These are phyloP conservation scores for Capsella bursapastoris DNA, from an alignment of 345 rosid genomes.

Conservation along the genomic window DNA sequence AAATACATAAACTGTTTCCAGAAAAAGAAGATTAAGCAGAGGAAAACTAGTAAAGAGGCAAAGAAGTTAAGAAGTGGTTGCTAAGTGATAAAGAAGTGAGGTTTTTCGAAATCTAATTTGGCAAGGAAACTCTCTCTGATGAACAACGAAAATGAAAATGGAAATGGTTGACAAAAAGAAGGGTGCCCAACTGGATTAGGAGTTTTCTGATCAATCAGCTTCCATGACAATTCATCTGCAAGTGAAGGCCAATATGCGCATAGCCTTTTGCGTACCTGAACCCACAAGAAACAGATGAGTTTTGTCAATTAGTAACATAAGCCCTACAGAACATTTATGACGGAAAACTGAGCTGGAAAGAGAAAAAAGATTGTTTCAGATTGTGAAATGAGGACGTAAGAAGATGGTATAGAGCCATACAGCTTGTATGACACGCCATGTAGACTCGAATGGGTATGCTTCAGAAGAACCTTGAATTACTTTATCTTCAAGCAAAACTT, in stretches of 20 bases:
- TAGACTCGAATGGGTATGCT: conserved; percentile 84
- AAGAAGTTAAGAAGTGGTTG: conserved; percentile 8
- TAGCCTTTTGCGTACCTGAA: conserved; percentile 74
- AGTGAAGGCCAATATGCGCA: conserved; percentile 75
- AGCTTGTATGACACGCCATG: conserved; percentile 82
- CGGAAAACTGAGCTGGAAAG: conserved; percentile 14
- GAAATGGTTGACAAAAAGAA: conserved; percentile 11
- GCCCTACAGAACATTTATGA: not conserved
- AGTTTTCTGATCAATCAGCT: conserved; percentile 58
- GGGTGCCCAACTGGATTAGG: conserved; percentile 47
- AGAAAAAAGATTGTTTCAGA: not conserved
- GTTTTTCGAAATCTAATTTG: not conserved
- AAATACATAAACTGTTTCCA: not conserved
- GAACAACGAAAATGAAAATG: conserved; percentile 14
- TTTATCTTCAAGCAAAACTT: conserved; percentile 74
- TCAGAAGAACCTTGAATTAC: conserved; percentile 57
- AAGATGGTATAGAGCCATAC: conserved; percentile 48
- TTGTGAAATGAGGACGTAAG: not conserved
- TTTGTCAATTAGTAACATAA: conserved; percentile 21
- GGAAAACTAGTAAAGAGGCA: conserved; percentile 8
- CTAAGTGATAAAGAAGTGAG: conserved; percentile 11
- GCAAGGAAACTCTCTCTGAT: conserved; percentile 17
- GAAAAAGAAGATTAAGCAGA: conserved; percentile 5
- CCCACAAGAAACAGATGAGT: conserved; percentile 27
- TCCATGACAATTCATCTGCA: conserved; percentile 64